Percentiles rank a stretch among this genome's conserved stretches.
Conservation (phyloP, 495 filamentous ascomycete species). For the Gamarada debralockiae region DNA sequence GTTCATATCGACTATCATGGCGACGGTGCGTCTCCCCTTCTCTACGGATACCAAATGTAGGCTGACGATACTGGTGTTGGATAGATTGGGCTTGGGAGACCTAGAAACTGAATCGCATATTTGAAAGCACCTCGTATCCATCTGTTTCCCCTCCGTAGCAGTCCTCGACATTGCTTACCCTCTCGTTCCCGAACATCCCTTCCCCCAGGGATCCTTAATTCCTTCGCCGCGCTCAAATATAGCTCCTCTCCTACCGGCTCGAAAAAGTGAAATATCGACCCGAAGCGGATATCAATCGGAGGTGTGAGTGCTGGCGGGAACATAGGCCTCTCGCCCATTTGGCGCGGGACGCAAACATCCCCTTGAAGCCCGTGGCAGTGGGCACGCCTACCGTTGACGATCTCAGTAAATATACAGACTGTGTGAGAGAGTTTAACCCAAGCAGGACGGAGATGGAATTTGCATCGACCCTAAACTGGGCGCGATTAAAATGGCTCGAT, state of each 20-base stretch:
- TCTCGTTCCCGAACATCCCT: constrained; percentile 3
- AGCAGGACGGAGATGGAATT: constrained; percentile 12
- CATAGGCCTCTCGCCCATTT: constrained; percentile 37
- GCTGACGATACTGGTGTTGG: too few species aligned
- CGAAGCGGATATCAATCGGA: constrained; percentile 27
- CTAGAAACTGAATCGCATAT: constrained; percentile 5
- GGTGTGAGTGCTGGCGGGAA: constrained; percentile 46
- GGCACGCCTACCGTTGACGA: constrained; percentile 5
- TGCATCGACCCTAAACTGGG: constrained; percentile 7
- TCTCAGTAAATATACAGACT: constrained; percentile 3
- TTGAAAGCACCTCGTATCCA: constrained; percentile 4
- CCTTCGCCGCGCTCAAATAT: constrained; percentile 6
- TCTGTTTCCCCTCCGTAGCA: background rate
- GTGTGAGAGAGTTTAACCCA: background rate
- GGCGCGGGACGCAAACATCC: constrained; percentile 28
- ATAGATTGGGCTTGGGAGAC: constrained; percentile 8
- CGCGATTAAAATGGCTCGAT: constrained; percentile 1
- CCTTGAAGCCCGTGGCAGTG: constrained; percentile 17
- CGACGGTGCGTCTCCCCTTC: constrained; percentile 1
- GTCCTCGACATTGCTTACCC: constrained; percentile 10
- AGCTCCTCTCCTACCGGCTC: background rate
- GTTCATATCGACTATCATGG: constrained; percentile 12
- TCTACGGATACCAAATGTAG: background rate
- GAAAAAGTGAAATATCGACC: constrained; percentile 4
- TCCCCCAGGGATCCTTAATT: constrained; percentile 5